A percentile compares a stretch with the other conserved stretches of the same genome.
Evolutionary conservation across 2,329 filamentous ascomycete species (phyloP).

Genomic region (Dactylellina parvicollis): DNA sequence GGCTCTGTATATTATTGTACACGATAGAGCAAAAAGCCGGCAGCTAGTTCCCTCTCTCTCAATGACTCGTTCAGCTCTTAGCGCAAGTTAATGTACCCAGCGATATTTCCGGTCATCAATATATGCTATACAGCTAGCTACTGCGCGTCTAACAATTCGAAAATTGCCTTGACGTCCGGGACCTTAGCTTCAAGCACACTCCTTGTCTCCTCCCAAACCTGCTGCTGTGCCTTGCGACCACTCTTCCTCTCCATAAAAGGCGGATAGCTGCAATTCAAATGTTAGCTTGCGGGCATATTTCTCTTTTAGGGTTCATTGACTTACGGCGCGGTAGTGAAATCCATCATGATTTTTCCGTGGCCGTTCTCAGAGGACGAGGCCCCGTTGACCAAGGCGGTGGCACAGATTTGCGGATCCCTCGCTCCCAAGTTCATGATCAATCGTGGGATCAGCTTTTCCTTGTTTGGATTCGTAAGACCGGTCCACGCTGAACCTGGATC

Average conservation of each 20-base stretch:
- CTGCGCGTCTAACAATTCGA: slow-evolving; percentile 53
- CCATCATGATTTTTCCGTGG: slow-evolving; percentile 62
- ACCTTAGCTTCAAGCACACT: slow-evolving; percentile 58
- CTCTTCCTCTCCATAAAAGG: slow-evolving; percentile 61
- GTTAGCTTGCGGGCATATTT: not conserved
- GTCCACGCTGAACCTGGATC: slow-evolving; percentile 62
- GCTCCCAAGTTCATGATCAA: slow-evolving; percentile 62
- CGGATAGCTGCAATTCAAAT: slow-evolving; percentile 58
- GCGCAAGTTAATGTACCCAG: too few relatives aligned
- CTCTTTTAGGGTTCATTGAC: slow-evolving; percentile 35
- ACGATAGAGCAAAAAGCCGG: too few relatives aligned
- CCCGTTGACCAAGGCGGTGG: slow-evolving; percentile 62
- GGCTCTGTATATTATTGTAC: too few relatives aligned
- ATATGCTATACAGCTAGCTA: not conserved
- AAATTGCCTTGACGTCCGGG: slow-evolving; percentile 57
- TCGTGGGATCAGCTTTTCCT: slow-evolving; percentile 60
- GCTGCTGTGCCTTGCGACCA: slow-evolving; percentile 57
- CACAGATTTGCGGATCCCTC: slow-evolving; percentile 60
- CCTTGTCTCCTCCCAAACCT: slow-evolving; percentile 58
- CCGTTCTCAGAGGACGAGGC: slow-evolving; percentile 59
- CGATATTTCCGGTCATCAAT: too few relatives aligned
- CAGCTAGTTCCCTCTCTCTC: too few relatives aligned
- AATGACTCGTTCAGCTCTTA: too few relatives aligned
- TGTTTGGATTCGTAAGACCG: slow-evolving; percentile 61
- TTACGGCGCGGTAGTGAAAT: slow-evolving; percentile 61